A percentile compares a stretch with the other conserved stretches of the same genome.
Evolutionary conservation across 2,329 filamentous ascomycete species (phyloP).

Genomic region (Lachnellula occidentalis): DNA sequence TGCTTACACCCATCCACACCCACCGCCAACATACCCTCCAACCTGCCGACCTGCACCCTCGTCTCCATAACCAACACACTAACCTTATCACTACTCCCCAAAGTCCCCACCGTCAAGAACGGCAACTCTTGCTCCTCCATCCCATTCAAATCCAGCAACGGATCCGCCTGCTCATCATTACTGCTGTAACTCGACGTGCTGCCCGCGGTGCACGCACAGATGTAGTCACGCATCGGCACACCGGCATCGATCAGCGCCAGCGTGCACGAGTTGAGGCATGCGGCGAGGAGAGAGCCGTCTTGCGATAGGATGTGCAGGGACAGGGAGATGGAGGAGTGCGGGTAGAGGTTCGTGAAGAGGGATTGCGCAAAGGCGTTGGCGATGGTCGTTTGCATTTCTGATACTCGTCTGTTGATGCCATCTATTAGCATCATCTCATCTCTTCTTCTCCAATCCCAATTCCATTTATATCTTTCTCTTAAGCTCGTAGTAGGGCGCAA

Average conservation of each 20-base stretch:
- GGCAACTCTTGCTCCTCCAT: conserved; percentile 85
- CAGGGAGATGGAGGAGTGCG: conserved; percentile 77
- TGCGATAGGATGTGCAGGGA: conserved; percentile 82
- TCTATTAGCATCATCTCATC: conserved; percentile 1
- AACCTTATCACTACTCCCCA: conserved; percentile 69
- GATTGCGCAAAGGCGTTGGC: conserved; percentile 69
- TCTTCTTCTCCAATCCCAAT: background rate
- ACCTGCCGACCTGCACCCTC: conserved; percentile 69
- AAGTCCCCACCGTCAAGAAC: conserved; percentile 77
- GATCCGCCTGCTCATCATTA: conserved; percentile 66
- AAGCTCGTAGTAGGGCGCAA: conserved; percentile 10
- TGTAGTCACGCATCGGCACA: conserved; percentile 89
- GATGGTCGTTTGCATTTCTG: conserved; percentile 77
- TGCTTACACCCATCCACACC: conserved; percentile 89
- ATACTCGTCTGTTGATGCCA: conserved; percentile 55
- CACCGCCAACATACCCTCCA: conserved; percentile 91
- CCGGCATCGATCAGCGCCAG: conserved; percentile 91
- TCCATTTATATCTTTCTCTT: no score
- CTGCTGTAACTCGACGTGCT: conserved; percentile 63
- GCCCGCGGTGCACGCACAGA: conserved; percentile 82
- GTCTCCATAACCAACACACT: conserved; percentile 81
- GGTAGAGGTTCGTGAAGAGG: conserved; percentile 82
- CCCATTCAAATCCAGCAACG: conserved; percentile 72
- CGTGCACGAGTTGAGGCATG: conserved; percentile 85
- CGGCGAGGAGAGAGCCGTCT: conserved; percentile 84